These are phyloP conservation scores for Hymenoscyphus fructigenus DNA, from an alignment of 2,329 filamentous ascomycete genomes.

Conservation along the genomic window DNA sequence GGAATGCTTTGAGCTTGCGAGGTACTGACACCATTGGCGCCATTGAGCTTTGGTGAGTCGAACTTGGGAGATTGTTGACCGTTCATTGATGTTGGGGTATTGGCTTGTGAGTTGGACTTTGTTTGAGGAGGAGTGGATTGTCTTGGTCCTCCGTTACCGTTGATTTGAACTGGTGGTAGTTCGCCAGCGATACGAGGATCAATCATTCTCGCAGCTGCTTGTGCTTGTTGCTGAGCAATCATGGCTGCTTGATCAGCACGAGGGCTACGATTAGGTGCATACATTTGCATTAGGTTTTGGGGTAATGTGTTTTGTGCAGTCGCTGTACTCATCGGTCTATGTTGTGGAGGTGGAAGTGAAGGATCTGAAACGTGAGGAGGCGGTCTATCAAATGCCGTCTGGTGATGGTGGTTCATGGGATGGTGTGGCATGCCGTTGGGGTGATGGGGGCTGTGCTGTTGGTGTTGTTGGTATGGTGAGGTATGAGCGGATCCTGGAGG, in stretches of 20 bases:
- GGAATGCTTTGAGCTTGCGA: slow-evolving; percentile 35
- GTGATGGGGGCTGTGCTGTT: slow-evolving; percentile 30
- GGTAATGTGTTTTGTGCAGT: slow-evolving; percentile 24
- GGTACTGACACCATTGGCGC: slow-evolving; percentile 15
- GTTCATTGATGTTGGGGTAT: slow-evolving; percentile 23
- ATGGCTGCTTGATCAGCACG: slow-evolving; percentile 42
- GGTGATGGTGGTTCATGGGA: slow-evolving; percentile 21
- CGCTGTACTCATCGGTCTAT: slow-evolving; percentile 31
- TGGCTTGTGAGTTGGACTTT: slow-evolving; percentile 20
- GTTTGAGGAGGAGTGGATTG: slow-evolving; percentile 28
- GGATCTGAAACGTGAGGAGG: slow-evolving; percentile 38
- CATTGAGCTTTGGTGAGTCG: slow-evolving; percentile 22
- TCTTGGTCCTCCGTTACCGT: slow-evolving; percentile 13
- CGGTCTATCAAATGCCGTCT: slow-evolving; percentile 36
- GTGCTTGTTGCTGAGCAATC: slow-evolving; percentile 35
- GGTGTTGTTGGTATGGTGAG: slow-evolving; percentile 33
- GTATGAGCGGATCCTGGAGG: slow-evolving; percentile 35
- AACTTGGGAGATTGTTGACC: slow-evolving; percentile 23
- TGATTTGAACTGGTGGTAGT: slow-evolving; percentile 21
- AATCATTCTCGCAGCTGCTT: slow-evolving; percentile 28
- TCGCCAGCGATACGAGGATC: slow-evolving; percentile 29
- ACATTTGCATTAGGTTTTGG: slow-evolving; percentile 24
- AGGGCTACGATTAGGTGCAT: slow-evolving; percentile 40
- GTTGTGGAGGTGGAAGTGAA: slow-evolving; percentile 35
- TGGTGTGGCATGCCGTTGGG: slow-evolving; percentile 19